A percentile compares a stretch with the other conserved stretches of the same genome.
Conservation (phyloP, 2,329 filamentous ascomycete species). For the Penicillium carneum region DNA sequence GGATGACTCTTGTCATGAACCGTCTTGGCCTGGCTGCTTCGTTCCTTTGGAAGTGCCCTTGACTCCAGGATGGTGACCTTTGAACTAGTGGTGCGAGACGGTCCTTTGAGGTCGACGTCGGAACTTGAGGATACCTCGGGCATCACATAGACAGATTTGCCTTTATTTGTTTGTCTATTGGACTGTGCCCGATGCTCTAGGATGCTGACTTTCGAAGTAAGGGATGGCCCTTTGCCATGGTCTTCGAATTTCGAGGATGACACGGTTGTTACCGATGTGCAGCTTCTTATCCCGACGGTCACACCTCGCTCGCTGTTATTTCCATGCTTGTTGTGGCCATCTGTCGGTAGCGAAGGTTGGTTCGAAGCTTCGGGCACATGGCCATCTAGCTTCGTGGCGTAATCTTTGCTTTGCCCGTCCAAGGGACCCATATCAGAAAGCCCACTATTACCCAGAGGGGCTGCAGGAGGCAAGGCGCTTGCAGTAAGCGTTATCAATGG, state of each 20-base stretch:
- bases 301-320: neutral
- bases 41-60: neutral
- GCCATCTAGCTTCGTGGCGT: neutral
- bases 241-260: conserved; percentile 2
- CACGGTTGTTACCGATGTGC: conserved; percentile 4
- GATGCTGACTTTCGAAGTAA: conserved; percentile 16
- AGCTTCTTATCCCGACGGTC: conserved; percentile 25
- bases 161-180: neutral
- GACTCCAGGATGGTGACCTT: conserved; percentile 16
- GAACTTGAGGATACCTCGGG: neutral
- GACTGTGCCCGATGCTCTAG: conserved; percentile 11
- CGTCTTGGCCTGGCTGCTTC: neutral
- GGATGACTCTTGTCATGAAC: neutral
- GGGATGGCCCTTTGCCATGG: neutral
- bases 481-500: conserved; percentile 18
- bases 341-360: neutral
- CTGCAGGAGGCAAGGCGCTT: neutral
- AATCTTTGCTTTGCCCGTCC: neutral
- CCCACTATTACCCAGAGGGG: neutral
- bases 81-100: neutral
- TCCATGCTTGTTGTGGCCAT: neutral
- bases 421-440: neutral
- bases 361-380: neutral
- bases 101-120: neutral
- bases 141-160: neutral